phyloP scores from a whole-genome alignment of 345 rosid genomes.

The Linum trigynum region DNA sequence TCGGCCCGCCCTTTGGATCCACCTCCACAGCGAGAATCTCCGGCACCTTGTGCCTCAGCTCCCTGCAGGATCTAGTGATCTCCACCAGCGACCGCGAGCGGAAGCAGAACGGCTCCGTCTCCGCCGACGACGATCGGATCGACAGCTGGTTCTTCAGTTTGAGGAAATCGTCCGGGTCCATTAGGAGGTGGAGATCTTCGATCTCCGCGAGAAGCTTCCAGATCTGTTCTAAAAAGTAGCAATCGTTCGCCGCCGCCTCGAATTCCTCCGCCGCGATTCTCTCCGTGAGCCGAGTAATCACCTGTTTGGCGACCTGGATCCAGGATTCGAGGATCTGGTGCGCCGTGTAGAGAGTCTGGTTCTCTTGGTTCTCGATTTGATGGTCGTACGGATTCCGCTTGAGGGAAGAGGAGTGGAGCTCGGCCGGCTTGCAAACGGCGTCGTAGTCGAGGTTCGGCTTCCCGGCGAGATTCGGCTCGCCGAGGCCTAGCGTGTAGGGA shows the following conservation, averaged over 20 bases:
- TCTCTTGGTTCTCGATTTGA: conserved; percentile 59
- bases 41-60: conserved; percentile 70
- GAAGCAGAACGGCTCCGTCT: conserved; percentile 68
- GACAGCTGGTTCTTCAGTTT: conserved; percentile 50
- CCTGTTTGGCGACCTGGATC: conserved; percentile 39
- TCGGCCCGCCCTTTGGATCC: conserved; percentile 94
- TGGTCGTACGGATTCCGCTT: conserved; percentile 45
- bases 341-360: conserved; percentile 46
- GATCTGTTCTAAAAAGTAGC: conserved; percentile 48
- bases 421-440: conserved; percentile 59
- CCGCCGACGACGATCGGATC: conserved; percentile 30
- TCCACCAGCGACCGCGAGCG: conserved; percentile 62
- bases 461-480: conserved; percentile 69
- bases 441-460: conserved; percentile 83
- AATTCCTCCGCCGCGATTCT: conserved; percentile 38
- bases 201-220: conserved; percentile 74
- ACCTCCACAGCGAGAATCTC: conserved; percentile 62
- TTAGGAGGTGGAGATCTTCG: conserved; percentile 58
- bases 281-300: conserved; percentile 36
- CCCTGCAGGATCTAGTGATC: conserved; percentile 47
- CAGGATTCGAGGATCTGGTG: conserved; percentile 84
- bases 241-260: conserved; percentile 44
- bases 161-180: conserved; percentile 86
- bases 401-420: conserved; percentile 31
- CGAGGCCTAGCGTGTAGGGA: conserved; percentile 67